Percentiles rank a stretch among this genome's conserved stretches.
Evolutionary conservation across 805 yeast species (phyloP).

Genomic region (Cyberlindnera mycetangii): DNA sequence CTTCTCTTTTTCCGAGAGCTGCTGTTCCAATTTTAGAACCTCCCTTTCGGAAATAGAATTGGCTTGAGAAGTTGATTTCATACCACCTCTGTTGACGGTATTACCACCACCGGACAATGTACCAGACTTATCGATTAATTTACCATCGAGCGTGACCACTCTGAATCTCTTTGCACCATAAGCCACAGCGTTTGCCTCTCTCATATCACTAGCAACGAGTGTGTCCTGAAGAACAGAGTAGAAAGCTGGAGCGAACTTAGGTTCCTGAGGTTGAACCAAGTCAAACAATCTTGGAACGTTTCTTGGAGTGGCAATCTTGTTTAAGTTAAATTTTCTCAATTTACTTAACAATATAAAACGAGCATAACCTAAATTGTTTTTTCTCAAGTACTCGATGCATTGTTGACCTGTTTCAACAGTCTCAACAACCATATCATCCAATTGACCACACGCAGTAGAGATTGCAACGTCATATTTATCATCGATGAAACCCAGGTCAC

Average conservation of each 20-base stretch:
- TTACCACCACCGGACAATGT: constrained; percentile 97
- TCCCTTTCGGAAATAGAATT: constrained; percentile 53
- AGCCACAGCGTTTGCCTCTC: constrained; percentile 84
- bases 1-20: constrained; percentile 50
- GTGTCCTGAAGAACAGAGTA: constrained; percentile 86
- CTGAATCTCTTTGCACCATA: constrained; percentile 77
- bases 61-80: constrained; percentile 48
- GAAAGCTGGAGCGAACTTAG: constrained; percentile 79
- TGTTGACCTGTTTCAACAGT: constrained; percentile 65
- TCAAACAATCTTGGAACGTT: constrained; percentile 83
- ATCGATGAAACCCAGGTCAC: constrained; percentile 90
- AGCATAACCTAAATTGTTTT: constrained; percentile 84
- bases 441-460: constrained; percentile 89
- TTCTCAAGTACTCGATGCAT: constrained; percentile 80
- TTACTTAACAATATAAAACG: constrained; percentile 79
- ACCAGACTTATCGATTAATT: constrained; percentile 88
- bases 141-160: constrained; percentile 92
- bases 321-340: constrained; percentile 58
- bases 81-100: constrained; percentile 65
- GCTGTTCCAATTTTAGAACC: constrained; percentile 49
- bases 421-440: constrained; percentile 93
- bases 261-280: constrained; percentile 63
- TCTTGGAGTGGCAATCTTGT: constrained; percentile 65
- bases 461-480: constrained; percentile 88
- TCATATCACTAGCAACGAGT: constrained; percentile 73